Percentiles rank a stretch among this genome's conserved stretches.
phyloP scores from a whole-genome alignment of 192 early-diverging fungal species.

The Coemansia sp. region DNA sequence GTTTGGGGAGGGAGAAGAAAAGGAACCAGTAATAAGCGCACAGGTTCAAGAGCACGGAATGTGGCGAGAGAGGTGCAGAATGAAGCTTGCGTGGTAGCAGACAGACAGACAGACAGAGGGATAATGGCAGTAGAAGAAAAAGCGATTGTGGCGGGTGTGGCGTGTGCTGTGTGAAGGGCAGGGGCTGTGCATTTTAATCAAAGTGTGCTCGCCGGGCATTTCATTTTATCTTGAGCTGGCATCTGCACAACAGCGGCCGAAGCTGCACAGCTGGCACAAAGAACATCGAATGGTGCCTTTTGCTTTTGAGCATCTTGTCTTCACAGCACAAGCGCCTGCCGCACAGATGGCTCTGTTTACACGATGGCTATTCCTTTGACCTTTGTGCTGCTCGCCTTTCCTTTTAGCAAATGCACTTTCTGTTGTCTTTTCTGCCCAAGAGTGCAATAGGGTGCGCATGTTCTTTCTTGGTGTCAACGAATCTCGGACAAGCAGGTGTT shows the following conservation, averaged over 20 bases:
- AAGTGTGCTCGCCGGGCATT: background rate
- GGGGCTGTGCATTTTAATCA: constrained; percentile 11
- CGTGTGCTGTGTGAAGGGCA: constrained; percentile 40
- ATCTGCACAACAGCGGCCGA: background rate
- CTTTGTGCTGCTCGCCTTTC: background rate
- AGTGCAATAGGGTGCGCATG: background rate
- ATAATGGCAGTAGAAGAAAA: constrained; percentile 22
- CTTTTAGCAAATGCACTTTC: too few relatives aligned
- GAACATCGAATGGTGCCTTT: background rate
- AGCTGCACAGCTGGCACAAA: constrained; percentile 3
- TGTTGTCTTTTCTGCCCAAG: background rate
- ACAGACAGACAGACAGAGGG: too few relatives aligned
- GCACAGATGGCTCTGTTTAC: background rate
- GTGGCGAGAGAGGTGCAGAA: background rate
- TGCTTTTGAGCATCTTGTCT: background rate
- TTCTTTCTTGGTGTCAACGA: constrained; percentile 3
- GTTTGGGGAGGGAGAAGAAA: constrained; percentile 10
- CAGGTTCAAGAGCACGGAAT: background rate
- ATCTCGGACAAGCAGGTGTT: background rate
- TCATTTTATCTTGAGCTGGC: background rate
- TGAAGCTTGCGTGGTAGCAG: constrained; percentile 3
- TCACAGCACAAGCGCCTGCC: background rate
- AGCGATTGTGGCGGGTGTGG: constrained; percentile 50
- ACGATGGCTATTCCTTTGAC: background rate
- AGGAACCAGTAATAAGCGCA: constrained; percentile 9